phyloP scores from a whole-genome alignment of 1,284 basidiomycete genomes.

The Amylostereum areolatum region DNA sequence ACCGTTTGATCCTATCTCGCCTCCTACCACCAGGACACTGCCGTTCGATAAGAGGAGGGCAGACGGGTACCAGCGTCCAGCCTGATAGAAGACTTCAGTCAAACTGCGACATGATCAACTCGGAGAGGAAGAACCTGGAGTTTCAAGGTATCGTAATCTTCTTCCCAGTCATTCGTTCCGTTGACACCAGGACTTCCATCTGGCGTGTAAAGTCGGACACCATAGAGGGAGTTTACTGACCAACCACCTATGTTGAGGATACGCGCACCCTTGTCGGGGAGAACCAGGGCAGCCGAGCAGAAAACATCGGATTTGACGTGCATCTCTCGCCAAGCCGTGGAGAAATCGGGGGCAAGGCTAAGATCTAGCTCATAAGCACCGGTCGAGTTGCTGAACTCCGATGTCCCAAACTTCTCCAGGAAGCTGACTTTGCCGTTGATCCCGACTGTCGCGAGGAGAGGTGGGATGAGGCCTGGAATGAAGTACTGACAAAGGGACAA shows the following conservation, averaged over 20 bases:
- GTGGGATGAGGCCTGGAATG: slow-evolving; percentile 57
- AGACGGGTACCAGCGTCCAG: slow-evolving; percentile 69
- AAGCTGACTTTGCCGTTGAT: slow-evolving; percentile 75
- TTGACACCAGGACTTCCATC: slow-evolving; percentile 53
- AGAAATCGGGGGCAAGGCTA: slow-evolving; percentile 47
- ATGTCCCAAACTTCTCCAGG: slow-evolving; percentile 58
- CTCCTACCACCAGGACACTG: slow-evolving; percentile 65
- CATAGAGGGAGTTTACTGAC: slow-evolving; percentile 58
- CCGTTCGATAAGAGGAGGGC: slow-evolving; percentile 63
- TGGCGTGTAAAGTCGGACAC: slow-evolving; percentile 61
- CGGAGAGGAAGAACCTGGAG: slow-evolving; percentile 37
- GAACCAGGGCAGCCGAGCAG: slow-evolving; percentile 64
- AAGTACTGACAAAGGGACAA: slow-evolving; percentile 41
- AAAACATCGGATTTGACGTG: slow-evolving; percentile 71
- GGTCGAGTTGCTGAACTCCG: slow-evolving; percentile 56
- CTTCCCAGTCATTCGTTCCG: slow-evolving; percentile 65
- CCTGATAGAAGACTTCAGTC: slow-evolving; percentile 26
- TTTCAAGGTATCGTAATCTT: slow-evolving; percentile 41
- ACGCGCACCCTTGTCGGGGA: slow-evolving; percentile 66
- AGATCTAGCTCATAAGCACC: slow-evolving; percentile 74
- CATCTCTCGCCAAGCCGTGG: slow-evolving; percentile 63
- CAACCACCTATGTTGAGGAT: slow-evolving; percentile 69
- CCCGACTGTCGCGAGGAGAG: slow-evolving; percentile 66
- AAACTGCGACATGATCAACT: too few relatives aligned
- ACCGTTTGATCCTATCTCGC: slow-evolving; percentile 66